These are phyloP conservation scores for Phaffomyces opuntiae DNA, from an alignment of 805 yeast species.

Conservation along the genomic window DNA sequence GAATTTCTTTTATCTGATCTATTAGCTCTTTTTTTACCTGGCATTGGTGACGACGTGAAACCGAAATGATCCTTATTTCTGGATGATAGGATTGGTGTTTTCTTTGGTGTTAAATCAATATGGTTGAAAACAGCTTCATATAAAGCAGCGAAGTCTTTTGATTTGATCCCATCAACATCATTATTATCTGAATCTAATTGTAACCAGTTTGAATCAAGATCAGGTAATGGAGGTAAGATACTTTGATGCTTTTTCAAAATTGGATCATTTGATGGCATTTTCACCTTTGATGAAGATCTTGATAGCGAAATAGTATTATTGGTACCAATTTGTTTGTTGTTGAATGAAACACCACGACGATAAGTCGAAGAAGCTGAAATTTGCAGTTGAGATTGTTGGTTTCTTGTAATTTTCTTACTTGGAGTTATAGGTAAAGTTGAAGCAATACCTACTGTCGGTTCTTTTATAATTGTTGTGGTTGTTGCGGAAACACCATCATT, in stretches of 20 bases:
- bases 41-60: slow-evolving; percentile 4
- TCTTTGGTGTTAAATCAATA: slow-evolving; percentile 8
- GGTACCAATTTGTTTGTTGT: slow-evolving; percentile 14
- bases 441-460: slow-evolving; percentile 7
- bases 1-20: not conserved
- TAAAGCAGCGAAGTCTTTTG: slow-evolving; percentile 23
- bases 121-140: slow-evolving; percentile 25
- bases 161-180: slow-evolving; percentile 19
- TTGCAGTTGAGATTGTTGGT: slow-evolving; percentile 20
- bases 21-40: slow-evolving; percentile 1
- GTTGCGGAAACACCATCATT: slow-evolving; percentile 20
- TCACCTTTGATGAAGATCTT: slow-evolving; percentile 21
- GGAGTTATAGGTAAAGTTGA: slow-evolving; percentile 10
- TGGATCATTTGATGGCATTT: slow-evolving; percentile 7
- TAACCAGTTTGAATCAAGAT: slow-evolving; percentile 20
- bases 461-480: slow-evolving; percentile 3
- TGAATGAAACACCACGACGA: slow-evolving; percentile 27
- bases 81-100: not conserved
- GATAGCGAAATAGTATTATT: slow-evolving; percentile 8
- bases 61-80: not conserved
- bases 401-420: slow-evolving; percentile 18
- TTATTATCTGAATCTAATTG: slow-evolving; percentile 15
- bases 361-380: slow-evolving; percentile 25
- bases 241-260: slow-evolving; percentile 19
- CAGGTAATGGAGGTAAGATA: slow-evolving; percentile 24